Base-by-base conservation (phyloP, 441 rosid species). In the Bocquillonia castaneifolia region DNA sequence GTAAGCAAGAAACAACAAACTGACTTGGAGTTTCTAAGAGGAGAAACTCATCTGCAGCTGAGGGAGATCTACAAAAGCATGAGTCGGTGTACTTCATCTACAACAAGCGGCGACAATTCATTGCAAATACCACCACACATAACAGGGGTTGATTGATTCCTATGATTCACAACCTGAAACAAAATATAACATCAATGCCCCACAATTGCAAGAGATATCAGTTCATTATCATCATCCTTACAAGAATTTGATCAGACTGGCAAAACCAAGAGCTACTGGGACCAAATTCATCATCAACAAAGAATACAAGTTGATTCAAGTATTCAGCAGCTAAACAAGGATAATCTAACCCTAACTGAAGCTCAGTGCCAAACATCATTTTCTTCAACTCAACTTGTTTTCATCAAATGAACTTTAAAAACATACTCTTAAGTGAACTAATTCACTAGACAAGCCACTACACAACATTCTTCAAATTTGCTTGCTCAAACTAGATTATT, bases 1-100 rank as follows among this genome's bases (percentile, higher is more conserved):
- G 75, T 50, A 59, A 52, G 76, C 72, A 72, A 75, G 57, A 68
- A 74, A 79, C 63, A 72, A 73, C 54, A 63, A 61, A 75, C 69
- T 59, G 73, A 66, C 77, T 80, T 77, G 77, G 78, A 81, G 78
- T 73, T 79, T 78, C 83, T 72, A 84, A 68, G 78, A 75, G 81
- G 73, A 82, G 85, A 76, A 78, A 81, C 87, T 83, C 88, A 85
- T 82, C 90, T 82, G 89, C 82, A 78, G 67, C 73, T 68, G 74
- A 74, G 70, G 72, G 71, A 75, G 75, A 78, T 69, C 79, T 80
- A 82, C 81, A 86, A 77, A 76, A 74, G 83, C 71, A 74, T 60
- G 61, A 67, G 72, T 77, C 78, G 69, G 74, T n/a, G n/a, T 62
- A 70, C 72, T 59, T 72, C 73, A 68, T 79, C 87, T 59, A 76